Base-by-base conservation (phyloP, 768 basidiomycete species). In the Amyloporia xantha region DNA sequence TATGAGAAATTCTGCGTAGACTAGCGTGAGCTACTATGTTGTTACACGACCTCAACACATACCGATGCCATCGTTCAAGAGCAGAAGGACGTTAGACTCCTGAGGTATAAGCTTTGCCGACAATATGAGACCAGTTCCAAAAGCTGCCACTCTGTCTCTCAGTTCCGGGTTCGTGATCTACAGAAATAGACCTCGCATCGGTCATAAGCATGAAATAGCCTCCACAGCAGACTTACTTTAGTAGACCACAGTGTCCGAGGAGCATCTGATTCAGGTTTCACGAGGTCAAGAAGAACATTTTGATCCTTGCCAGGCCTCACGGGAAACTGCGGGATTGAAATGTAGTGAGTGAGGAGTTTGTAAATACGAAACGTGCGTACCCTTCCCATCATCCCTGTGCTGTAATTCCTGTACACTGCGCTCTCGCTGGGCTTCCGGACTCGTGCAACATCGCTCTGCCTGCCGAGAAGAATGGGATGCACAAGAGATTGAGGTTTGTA, bases 381-480 rank as follows among this genome's bases (percentile, higher is more conserved):
- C 71, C 84, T 80, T 58, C 79, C 92, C 79, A 81, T 77, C 50
- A 88, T 71, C 12, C 89, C 89, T 21, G 86, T 91, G 12, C 86
- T 79, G 72, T 93, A 96, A 69, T 89, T 91, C 59, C 94, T 79
- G 65, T 94, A 95, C 13, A 93, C 72, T 0, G 91, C 89, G 58
- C 89, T 92, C 68, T 94, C 87, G 6, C 77, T 74, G 11, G 85
- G 75, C 59, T 89, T 83, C 46, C 93, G 73, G 3, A 93, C 89
- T 43, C 84, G 75, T 11, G 82, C 84, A 23, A 86, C 85, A 64
- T 96, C 94, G 57, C 90, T 91, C 73, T 97, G 93, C 43, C 91
- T 73, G 5, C 93, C 92, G 1, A 97, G 77, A 7, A 95, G 75
- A 55, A 97, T 86, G n/a, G 93, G 93, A 60, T 96, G 93, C 0